Evolutionary conservation across 345 rosid genomes (phyloP).

Genomic region (Stellera chamaejasme): DNA sequence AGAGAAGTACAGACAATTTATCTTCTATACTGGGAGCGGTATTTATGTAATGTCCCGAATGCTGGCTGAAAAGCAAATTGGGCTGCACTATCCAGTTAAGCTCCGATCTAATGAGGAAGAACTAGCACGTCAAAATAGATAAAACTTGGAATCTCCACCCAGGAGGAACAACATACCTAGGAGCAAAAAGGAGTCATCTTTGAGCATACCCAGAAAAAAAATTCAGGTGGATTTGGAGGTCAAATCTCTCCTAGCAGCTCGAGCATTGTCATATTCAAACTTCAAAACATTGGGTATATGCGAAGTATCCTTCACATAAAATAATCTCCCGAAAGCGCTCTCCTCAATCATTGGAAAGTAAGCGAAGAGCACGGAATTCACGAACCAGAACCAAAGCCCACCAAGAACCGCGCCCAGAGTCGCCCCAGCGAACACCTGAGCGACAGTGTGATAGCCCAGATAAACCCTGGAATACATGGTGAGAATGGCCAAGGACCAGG

Average conservation of each 20-base stretch:
- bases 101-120: too few relatives aligned
- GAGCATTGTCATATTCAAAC: slow-evolving; percentile 92
- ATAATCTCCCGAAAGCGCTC: slow-evolving; percentile 60
- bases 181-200: not conserved
- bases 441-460: slow-evolving; percentile 79
- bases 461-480: slow-evolving; percentile 94
- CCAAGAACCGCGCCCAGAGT: slow-evolving; percentile 56
- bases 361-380: slow-evolving; percentile 36
- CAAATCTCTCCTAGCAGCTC: slow-evolving; percentile 56
- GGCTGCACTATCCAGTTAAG: too few relatives aligned
- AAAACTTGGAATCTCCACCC: too few relatives aligned
- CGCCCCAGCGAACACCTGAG: slow-evolving; percentile 88
- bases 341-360: slow-evolving; percentile 76
- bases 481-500: slow-evolving; percentile 62
- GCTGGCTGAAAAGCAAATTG: too few relatives aligned
- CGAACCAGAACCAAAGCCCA: slow-evolving; percentile 72
- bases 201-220: slow-evolving; percentile 22
- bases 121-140: too few relatives aligned
- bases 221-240: slow-evolving; percentile 47
- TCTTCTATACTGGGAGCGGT: too few relatives aligned
- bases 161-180: too few relatives aligned
- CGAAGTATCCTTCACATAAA: slow-evolving; percentile 88
- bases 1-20: too few relatives aligned
- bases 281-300: slow-evolving; percentile 76
- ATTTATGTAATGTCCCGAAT: too few relatives aligned